phyloP scores from a whole-genome alignment of 2,329 filamentous ascomycete species.

The Orbilia oligospora region DNA sequence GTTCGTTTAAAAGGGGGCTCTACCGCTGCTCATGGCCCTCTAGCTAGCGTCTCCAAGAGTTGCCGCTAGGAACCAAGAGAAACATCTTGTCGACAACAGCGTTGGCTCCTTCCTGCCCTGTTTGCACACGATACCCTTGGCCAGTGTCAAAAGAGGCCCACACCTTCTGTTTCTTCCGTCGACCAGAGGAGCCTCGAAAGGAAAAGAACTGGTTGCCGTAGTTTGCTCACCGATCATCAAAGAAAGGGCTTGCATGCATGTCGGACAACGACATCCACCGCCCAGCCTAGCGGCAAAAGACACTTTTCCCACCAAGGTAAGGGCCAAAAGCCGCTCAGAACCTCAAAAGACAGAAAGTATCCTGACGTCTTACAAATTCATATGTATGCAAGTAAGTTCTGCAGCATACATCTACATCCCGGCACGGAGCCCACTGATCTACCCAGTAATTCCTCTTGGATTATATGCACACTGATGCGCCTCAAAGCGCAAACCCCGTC shows the following conservation, averaged over 20 bases:
- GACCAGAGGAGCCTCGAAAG: slow-evolving; percentile 21
- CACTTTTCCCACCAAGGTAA: slow-evolving; percentile 38
- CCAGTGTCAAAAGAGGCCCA: slow-evolving; percentile 19
- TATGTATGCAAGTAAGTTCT: slow-evolving; percentile 60
- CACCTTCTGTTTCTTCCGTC: slow-evolving; percentile 25
- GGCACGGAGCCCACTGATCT: slow-evolving; percentile 19
- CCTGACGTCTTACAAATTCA: slow-evolving; percentile 45
- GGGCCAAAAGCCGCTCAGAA: slow-evolving; percentile 12
- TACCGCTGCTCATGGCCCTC: slow-evolving; percentile 22
- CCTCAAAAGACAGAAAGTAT: slow-evolving; percentile 4
- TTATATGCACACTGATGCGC: slow-evolving; percentile 13
- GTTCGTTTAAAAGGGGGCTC: slow-evolving; percentile 58
- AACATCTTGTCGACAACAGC: slow-evolving; percentile 25
- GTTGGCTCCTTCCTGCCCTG: slow-evolving; percentile 14
- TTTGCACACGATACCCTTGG: slow-evolving; percentile 34
- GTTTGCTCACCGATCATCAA: slow-evolving; percentile 8
- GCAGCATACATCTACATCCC: slow-evolving; percentile 33
- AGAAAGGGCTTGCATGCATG: slow-evolving; percentile 36
- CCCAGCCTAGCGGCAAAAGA: slow-evolving; percentile 28
- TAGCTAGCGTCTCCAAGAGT: slow-evolving; percentile 39
- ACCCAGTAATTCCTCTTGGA: slow-evolving; percentile 21
- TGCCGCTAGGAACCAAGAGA: slow-evolving; percentile 33
- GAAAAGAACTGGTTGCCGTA: slow-evolving; percentile 10
- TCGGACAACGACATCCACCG: slow-evolving; percentile 24
- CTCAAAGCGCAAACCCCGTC: slow-evolving; percentile 33